These are phyloP conservation scores for Piromyces finnis DNA, from an alignment of 192 early-diverging fungal genomes.

Conservation along the genomic window DNA sequence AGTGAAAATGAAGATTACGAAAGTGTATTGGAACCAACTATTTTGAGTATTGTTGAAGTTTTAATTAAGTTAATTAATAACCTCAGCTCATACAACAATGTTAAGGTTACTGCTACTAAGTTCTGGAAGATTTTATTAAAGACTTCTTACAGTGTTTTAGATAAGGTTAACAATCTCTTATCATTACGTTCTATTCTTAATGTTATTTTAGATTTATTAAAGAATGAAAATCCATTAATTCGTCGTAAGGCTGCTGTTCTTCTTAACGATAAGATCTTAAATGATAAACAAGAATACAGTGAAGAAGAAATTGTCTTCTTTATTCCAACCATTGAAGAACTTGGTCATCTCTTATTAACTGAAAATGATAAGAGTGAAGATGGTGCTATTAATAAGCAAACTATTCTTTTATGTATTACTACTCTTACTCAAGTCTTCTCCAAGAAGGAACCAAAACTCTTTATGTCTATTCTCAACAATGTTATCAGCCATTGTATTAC, in stretches of 20 bases:
- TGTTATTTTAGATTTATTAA: constrained; percentile 37
- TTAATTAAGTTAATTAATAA: constrained; percentile 34
- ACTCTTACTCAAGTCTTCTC: constrained; percentile 1
- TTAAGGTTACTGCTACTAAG: neutral
- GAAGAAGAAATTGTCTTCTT: constrained; percentile 20
- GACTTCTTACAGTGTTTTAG: constrained; percentile 53
- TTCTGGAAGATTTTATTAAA: constrained; percentile 17
- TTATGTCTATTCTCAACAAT: neutral
- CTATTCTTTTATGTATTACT: constrained; percentile 8
- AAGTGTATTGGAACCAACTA: neutral
- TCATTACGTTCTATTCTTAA: constrained; percentile 55
- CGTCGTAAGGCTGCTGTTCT: constrained; percentile 57
- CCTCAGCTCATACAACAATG: constrained; percentile 21
- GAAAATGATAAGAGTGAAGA: constrained; percentile 14
- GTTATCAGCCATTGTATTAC: neutral
- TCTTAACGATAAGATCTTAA: constrained; percentile 45
- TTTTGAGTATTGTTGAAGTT: constrained; percentile 26
- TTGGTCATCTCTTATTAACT: constrained; percentile 13
- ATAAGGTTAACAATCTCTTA: constrained; percentile 57
- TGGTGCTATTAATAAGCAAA: constrained; percentile 5
- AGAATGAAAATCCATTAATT: constrained; percentile 20
- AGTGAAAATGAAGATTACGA: constrained; percentile 20
- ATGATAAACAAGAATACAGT: constrained; percentile 20
- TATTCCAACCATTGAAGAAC: constrained; percentile 21
- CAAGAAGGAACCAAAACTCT: neutral